Conservation (phyloP, 2,329 filamentous ascomycete species). For the Grosmannia clavigera region DNA sequence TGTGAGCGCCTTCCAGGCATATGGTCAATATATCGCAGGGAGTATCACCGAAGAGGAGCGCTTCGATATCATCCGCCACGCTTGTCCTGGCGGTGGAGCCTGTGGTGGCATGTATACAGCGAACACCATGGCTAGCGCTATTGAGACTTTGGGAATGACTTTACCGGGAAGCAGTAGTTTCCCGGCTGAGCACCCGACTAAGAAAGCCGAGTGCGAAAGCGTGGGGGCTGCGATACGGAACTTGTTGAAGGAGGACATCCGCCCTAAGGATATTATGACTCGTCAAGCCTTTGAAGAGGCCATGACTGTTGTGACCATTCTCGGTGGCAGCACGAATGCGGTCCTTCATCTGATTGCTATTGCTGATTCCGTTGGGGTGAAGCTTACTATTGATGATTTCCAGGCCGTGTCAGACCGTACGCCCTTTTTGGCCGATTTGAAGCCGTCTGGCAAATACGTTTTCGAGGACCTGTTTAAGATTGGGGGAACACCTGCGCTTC, state of each 20-base stretch:
- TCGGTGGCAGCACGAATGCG: conserved; percentile 75
- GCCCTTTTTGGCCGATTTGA: conserved; percentile 70
- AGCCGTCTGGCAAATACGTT: conserved; percentile 77
- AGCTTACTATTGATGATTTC: conserved; percentile 78
- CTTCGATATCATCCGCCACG: conserved; percentile 88
- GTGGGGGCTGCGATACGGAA: conserved; percentile 64
- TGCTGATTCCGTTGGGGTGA: conserved; percentile 67
- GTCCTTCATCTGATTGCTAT: conserved; percentile 78
- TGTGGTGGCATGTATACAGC: conserved; percentile 81
- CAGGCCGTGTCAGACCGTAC: conserved; percentile 68
- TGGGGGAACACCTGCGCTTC: conserved; percentile 74
- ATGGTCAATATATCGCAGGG: conserved; percentile 86
- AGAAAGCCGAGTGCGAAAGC: conserved; percentile 58
- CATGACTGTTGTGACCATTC: conserved; percentile 72
- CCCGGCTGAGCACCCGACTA: conserved; percentile 61
- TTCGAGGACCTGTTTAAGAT: conserved; percentile 78
- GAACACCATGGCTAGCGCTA: conserved; percentile 65
- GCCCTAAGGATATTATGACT: conserved; percentile 66
- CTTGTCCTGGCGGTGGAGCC: conserved; percentile 72
- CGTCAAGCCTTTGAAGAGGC: conserved; percentile 73
- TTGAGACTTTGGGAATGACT: conserved; percentile 63
- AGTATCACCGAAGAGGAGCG: conserved; percentile 84
- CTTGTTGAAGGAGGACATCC: conserved; percentile 63
- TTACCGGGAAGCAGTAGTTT: conserved; percentile 73
- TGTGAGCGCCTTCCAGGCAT: conserved; percentile 94